Percentiles rank a stretch among this genome's conserved stretches.
Evolutionary conservation across 345 rosid species (phyloP).

Genomic region (Conringia planisiliqua): DNA sequence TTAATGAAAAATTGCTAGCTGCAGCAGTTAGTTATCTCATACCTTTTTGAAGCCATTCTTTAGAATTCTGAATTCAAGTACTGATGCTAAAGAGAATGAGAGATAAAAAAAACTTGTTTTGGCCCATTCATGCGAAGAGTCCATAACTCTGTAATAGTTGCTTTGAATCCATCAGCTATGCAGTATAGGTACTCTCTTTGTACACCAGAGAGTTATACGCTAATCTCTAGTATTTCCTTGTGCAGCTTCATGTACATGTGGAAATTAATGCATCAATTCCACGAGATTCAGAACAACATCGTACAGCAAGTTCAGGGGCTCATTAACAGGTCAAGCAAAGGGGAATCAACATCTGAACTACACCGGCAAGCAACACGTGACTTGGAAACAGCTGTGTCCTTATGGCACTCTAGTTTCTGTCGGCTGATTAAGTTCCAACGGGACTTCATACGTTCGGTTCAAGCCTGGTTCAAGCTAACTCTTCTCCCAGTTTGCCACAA

Average conservation of each 20-base stretch:
- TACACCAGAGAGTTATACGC: neutral
- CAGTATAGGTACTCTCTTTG: neutral
- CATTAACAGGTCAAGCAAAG: constrained; percentile 62
- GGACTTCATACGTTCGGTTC: constrained; percentile 70
- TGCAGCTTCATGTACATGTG: constrained; percentile 98
- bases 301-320: constrained; percentile 97
- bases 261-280: constrained; percentile 85
- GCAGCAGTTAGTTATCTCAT: neutral
- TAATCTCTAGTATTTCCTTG: neutral
- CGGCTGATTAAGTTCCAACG: constrained; percentile 76
- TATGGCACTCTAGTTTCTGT: constrained; percentile 92
- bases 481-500: constrained; percentile 70
- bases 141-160: neutral
- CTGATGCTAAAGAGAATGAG: neutral
- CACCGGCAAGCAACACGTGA: constrained; percentile 93
- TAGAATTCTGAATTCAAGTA: neutral
- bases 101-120: neutral
- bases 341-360: constrained; percentile 84
- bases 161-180: neutral
- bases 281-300: constrained; percentile 76
- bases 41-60: neutral
- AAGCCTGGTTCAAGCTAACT: constrained; percentile 90
- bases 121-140: neutral
- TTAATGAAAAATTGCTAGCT: neutral
- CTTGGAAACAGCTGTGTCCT: constrained; percentile 79